phyloP scores from a whole-genome alignment of 2,329 filamentous ascomycete species.

The Calcarisporium arbuscula region DNA sequence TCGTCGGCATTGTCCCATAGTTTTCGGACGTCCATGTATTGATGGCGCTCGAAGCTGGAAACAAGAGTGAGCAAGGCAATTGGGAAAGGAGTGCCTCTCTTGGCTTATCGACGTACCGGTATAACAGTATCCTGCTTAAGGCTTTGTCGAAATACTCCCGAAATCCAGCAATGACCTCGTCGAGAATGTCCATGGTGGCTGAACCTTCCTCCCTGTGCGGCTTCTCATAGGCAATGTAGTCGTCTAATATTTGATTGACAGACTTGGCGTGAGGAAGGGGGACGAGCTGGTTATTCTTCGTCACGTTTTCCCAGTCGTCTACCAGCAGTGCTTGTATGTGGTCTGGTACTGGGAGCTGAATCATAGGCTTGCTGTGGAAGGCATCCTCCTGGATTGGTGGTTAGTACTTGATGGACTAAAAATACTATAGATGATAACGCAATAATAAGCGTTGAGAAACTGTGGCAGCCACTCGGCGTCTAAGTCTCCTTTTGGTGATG shows the following conservation, averaged over 20 bases:
- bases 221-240: conserved; percentile 68
- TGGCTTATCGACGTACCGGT: conserved; percentile 56
- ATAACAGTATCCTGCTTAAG: conserved; percentile 81
- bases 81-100: too few relatives aligned
- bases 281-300: conserved; percentile 87
- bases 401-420: too few relatives aligned
- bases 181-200: conserved; percentile 75
- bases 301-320: conserved; percentile 98
- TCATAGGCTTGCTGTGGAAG: conserved; percentile 76
- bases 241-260: conserved; percentile 70
- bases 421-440: too few relatives aligned
- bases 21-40: conserved; percentile 74
- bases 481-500: too few relatives aligned
- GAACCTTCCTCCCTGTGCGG: conserved; percentile 59
- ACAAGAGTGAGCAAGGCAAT: conserved; percentile 14
- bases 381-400: conserved; percentile 64
- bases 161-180: conserved; percentile 80
- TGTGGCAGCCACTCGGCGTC: too few relatives aligned
- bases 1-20: conserved; percentile 58
- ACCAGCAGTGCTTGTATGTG: conserved; percentile 87
- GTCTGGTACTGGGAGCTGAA: conserved; percentile 82
- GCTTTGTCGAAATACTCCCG: conserved; percentile 92
- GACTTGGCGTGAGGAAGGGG: conserved; percentile 72
- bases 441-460: too few relatives aligned
- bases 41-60: conserved; percentile 78